Percentiles rank a stretch among this genome's conserved stretches.
Conservation (phyloP, 2,329 filamentous ascomycete genomes). For the Aspergillus ochraceus region DNA sequence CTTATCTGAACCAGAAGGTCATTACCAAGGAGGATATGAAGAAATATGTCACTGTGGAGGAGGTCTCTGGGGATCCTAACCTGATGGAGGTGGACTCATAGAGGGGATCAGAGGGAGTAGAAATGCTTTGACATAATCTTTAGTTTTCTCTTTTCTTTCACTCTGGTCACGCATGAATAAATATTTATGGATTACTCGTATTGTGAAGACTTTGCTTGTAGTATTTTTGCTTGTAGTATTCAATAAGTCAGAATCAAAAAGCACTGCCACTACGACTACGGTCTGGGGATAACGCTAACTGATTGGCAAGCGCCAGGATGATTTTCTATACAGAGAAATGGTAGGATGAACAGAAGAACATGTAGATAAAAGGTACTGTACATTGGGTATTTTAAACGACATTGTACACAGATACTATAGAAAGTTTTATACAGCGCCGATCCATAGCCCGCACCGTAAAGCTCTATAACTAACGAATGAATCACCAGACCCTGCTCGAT, state of each 20-base stretch:
- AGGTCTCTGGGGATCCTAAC: slow-evolving; percentile 70
- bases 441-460: not conserved
- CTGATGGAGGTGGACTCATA: slow-evolving; percentile 63
- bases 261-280: not conserved
- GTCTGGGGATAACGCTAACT: not conserved
- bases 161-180: slow-evolving; percentile 9
- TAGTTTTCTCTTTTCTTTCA: slow-evolving; percentile 5
- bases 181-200: not conserved
- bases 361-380: not conserved
- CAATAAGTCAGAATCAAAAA: not conserved
- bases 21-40: slow-evolving; percentile 92
- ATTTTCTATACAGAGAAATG: too few relatives aligned
- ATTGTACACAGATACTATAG: not conserved
- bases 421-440: not conserved
- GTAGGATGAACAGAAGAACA: not conserved
- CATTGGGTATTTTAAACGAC: not conserved
- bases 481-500: not conserved
- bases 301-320: not conserved
- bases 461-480: not conserved
- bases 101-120: slow-evolving; percentile 5
- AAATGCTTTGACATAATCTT: slow-evolving; percentile 9
- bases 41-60: slow-evolving; percentile 90
- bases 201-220: not conserved
- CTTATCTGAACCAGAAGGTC: slow-evolving; percentile 91
- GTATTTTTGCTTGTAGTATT: too few relatives aligned